phyloP scores from a whole-genome alignment of 2,329 filamentous ascomycete genomes.

The Dothidotthia symphoricarpi region DNA sequence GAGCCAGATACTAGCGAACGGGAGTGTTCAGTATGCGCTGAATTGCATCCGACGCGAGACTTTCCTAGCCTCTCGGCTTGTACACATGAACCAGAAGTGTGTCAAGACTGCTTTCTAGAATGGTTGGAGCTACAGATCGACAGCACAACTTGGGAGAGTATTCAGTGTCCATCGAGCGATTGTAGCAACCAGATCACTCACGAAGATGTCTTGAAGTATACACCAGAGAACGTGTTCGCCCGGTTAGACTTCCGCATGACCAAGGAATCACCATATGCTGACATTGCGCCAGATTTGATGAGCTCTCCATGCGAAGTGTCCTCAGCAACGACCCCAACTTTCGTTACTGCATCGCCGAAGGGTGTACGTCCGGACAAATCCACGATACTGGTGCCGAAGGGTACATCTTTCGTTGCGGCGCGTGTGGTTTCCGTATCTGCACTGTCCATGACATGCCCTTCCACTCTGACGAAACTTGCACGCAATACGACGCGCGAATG shows the following conservation, averaged over 20 bases:
- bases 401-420: conserved; percentile 2
- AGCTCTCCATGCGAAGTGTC: not conserved
- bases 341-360: not conserved
- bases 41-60: not conserved
- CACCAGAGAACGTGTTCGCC: not conserved
- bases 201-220: not conserved
- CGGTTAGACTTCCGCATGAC: not conserved
- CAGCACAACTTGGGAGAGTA: not conserved
- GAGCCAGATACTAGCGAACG: too few species aligned
- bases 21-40: conserved; percentile 2
- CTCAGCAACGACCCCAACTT: conserved; percentile 1
- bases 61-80: conserved; percentile 1
- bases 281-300: conserved; percentile 3
- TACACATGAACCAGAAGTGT: conserved; percentile 1
- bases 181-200: conserved; percentile 1
- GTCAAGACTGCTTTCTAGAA: not conserved
- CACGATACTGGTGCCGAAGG: not conserved
- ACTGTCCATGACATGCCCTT: conserved; percentile 5
- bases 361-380: conserved; percentile 3
- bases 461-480: conserved; percentile 5
- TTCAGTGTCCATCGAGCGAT: conserved; percentile 1
- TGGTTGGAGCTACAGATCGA: conserved; percentile 1
- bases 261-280: not conserved
- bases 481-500: conserved; percentile 1
- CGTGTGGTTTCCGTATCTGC: conserved; percentile 1